Base-by-base conservation (phyloP, 805 yeast species). In the Komagataella pastoris region DNA sequence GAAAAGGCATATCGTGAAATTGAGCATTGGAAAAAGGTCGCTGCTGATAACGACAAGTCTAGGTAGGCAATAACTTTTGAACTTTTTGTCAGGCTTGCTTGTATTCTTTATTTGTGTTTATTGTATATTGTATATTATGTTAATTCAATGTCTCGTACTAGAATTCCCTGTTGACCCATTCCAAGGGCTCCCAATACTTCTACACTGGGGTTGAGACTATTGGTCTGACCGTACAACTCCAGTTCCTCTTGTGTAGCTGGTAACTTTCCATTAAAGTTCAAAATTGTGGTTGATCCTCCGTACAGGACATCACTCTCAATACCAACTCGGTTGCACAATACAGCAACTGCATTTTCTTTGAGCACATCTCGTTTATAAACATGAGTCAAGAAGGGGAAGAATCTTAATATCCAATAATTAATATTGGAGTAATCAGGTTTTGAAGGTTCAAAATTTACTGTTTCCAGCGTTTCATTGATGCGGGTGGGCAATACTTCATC, bases 1-100 rank as follows among this genome's bases (percentile, higher is more conserved):
- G 95, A 88, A 58, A 82, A 88, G 62, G 95, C 97, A 14, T 91
- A 91, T 74, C 77, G 95, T 58, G 97, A 90, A 63, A 82, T 86
- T 52, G 97, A 91, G 63, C 83, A 77, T 55, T 84, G 89, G 81
- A 86, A 89, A 64, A 75, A 74, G 61, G 40, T 30, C 68, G 67
- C 52, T 66, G 62, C 51, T 58, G 58, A 52, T 57, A 47, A 54
- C 53, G 45, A 55, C 58, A 51, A 53, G 53, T 17, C 23, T 7
- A 30, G 23, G 19, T 7, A 30, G 23, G 19, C 19, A 44, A 10
- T 44, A 19, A 17, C 6, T n/a, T 44, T 6, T 18, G 19, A 44
- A 19, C 12, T 17, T 44, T 18, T 18, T 44, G 17, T 47, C 17
- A 18, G 51, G 12, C 18, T 14, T n/a, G 12, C n/a, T n/a, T n/a